Conservation (phyloP, 768 basidiomycete genomes). For the Phaeolepiota aurea region DNA sequence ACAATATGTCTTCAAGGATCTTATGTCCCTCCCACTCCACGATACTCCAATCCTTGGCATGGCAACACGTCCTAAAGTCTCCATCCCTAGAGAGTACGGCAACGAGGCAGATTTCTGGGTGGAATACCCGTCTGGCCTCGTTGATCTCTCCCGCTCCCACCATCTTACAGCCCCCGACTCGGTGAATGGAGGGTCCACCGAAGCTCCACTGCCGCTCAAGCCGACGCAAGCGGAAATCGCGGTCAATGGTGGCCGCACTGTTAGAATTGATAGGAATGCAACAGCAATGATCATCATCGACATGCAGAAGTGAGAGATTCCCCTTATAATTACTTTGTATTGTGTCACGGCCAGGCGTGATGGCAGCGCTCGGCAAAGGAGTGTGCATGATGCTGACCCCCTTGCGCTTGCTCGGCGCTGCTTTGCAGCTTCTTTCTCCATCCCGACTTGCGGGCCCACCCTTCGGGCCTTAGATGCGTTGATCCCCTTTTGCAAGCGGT, state of each 20-base stretch:
- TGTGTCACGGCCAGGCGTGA: background rate
- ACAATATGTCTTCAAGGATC: background rate
- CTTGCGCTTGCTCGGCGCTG: background rate
- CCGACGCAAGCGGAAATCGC: conserved; percentile 42
- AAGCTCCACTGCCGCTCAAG: conserved; percentile 20
- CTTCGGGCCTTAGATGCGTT: conserved; percentile 49
- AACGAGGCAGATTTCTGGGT: conserved; percentile 53
- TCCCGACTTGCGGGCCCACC: conserved; percentile 45
- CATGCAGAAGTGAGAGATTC: conserved; percentile 57
- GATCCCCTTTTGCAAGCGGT: conserved; percentile 42
- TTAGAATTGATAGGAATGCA: conserved; percentile 40
- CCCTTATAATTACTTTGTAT: background rate
- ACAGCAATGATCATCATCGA: conserved; percentile 59
- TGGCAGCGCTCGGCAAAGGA: background rate
- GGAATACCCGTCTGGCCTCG: conserved; percentile 56
- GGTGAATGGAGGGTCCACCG: conserved; percentile 8
- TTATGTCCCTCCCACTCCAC: conserved; percentile 16
- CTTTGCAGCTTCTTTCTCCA: conserved; percentile 55
- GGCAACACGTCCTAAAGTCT: conserved; percentile 36
- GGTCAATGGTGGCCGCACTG: conserved; percentile 40
- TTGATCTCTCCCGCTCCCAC: conserved; percentile 48
- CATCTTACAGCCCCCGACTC: conserved; percentile 20
- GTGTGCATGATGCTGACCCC: background rate
- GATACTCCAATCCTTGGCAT: conserved; percentile 36
- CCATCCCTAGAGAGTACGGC: conserved; percentile 43